Base-by-base conservation (phyloP, 1,139 yeast genomes). In the Pichia sp. region DNA sequence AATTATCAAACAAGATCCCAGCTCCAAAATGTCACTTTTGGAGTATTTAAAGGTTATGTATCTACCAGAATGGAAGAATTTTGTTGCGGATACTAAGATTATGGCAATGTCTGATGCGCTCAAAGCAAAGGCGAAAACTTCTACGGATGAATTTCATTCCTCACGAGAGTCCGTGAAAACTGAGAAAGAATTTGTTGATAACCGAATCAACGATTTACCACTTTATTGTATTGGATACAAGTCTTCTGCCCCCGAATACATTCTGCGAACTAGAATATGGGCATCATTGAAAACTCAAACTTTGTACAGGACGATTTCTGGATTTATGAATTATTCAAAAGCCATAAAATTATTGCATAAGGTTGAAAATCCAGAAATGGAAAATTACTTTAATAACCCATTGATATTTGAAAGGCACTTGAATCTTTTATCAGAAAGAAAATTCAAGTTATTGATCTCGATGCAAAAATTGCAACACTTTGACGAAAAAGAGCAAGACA, bases 251-350 rank as follows among this genome's bases (percentile, higher is more conserved):
- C 98, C 98, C 45, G 98, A 92, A 69, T 92, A 92, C 69, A 92
- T 97, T 53, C 75, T 92, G 64, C 85, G 98, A 75, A 92, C 98
- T 10, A 82, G 98, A 75, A 92, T 92, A 61, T 92, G 98, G 98
- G 98, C 98, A 43, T 92, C 98, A 42, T 79, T 92, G 64, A 85
- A 97, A 70, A 92, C 97, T 44, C 98, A 92, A 74, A 92, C 98
- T 43, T 75, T 92, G 67, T 92, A 92, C 74, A 87, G 98, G 74
- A 92, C 98, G 54, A 96, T 92, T 49, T 88, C 97, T 54, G 98
- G 98, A 65, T 92, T 92, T 74, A 92, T 92, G 98, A 92, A 92
- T 53, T 92, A 92, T 66, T 94, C 97, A 31, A 85, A 97, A 35
- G 95, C 95, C 0, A 72, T 86, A 27, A 79, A 78, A 53, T 63